A percentile compares a stretch with the other conserved stretches of the same genome.
Conservation (phyloP, 257 asterid genomes). For the Knoxia roxburghii region DNA sequence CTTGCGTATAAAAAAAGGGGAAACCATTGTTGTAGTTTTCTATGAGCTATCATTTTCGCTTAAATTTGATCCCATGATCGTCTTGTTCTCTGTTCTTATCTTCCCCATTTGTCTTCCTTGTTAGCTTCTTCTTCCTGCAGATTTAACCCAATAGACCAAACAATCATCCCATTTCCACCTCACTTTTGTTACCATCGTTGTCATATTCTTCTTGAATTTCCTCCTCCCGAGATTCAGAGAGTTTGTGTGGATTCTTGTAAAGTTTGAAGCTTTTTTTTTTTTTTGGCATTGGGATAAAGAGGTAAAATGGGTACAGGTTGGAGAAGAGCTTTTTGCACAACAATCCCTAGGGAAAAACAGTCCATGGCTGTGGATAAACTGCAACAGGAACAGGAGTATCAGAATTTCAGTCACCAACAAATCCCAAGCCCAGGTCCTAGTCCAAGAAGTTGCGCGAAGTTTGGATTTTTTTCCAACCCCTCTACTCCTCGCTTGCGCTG, state of each 20-base stretch:
- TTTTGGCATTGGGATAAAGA: background rate
- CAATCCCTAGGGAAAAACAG: constrained; percentile 49
- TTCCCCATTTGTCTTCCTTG: constrained; percentile 23
- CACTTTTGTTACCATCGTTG: background rate
- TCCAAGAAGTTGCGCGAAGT: constrained; percentile 25
- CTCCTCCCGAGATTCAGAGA: background rate
- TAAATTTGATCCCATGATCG: constrained; percentile 25
- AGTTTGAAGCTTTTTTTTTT: constrained; percentile 1
- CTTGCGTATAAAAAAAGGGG: background rate
- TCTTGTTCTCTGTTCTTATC: constrained; percentile 14
- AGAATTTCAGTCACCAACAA: constrained; percentile 17
- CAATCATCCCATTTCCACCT: background rate
- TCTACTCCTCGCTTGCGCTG: constrained; percentile 69
- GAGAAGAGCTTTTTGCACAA: constrained; percentile 88
- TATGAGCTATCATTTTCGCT: constrained; percentile 11
- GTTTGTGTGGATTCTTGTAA: background rate
- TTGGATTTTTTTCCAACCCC: constrained; percentile 41
- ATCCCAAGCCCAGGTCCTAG: constrained; percentile 27
- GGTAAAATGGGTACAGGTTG: constrained; percentile 72
- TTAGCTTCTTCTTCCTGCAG: constrained; percentile 25
- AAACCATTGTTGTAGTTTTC: constrained; percentile 1
- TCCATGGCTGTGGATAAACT: constrained; percentile 16
- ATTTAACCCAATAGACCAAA: constrained; percentile 15
- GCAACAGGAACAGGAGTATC: constrained; percentile 19
- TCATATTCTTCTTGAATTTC: background rate